Percentiles rank a stretch among this genome's conserved stretches.
These are phyloP conservation scores for Vinca minor DNA, from an alignment of 257 asterid species.

Conservation along the genomic window DNA sequence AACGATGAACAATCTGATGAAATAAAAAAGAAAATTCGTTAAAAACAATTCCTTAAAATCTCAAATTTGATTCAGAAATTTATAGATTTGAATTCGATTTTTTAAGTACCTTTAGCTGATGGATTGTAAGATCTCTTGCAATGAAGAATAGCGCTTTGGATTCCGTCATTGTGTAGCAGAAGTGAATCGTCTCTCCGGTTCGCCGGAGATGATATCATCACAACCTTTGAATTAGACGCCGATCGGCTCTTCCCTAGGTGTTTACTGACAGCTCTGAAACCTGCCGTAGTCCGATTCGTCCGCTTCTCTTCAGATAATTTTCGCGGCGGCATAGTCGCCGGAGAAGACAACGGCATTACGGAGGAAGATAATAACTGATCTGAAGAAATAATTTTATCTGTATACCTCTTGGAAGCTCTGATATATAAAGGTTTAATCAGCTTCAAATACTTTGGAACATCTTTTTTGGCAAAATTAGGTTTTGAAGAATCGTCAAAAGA, in stretches of 20 bases:
- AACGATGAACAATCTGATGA: slow-evolving; percentile 12
- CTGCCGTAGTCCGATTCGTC: slow-evolving; percentile 34
- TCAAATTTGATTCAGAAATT: too few species aligned
- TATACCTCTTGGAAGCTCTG: slow-evolving; percentile 42
- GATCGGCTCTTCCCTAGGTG: slow-evolving; percentile 65
- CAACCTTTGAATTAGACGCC: slow-evolving; percentile 35
- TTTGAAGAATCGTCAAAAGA: slow-evolving; percentile 25
- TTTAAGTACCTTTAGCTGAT: slow-evolving; percentile 33
- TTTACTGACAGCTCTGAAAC: slow-evolving; percentile 37
- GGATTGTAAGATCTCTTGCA: slow-evolving; percentile 71
- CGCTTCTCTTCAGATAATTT: slow-evolving; percentile 31
- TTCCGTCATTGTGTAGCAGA: slow-evolving; percentile 55
- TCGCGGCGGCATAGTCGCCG: slow-evolving; percentile 35
- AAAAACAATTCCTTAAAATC: too few species aligned
- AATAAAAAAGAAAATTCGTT: neutral
- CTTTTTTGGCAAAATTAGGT: slow-evolving; percentile 22
- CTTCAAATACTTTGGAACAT: slow-evolving; percentile 47
- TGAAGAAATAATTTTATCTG: slow-evolving; percentile 18
- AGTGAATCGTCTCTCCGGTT: slow-evolving; percentile 58
- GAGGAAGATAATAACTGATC: slow-evolving; percentile 23
- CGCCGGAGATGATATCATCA: slow-evolving; percentile 20
- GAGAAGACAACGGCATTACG: slow-evolving; percentile 38
- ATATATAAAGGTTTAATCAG: slow-evolving; percentile 49
- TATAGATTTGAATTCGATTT: neutral
- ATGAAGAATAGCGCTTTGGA: slow-evolving; percentile 72